Evolutionary conservation across 441 rosid genomes (phyloP), one percentile per base, ranked within the genome.

Genomic region (Bocquillonia castaneifolia): DNA sequence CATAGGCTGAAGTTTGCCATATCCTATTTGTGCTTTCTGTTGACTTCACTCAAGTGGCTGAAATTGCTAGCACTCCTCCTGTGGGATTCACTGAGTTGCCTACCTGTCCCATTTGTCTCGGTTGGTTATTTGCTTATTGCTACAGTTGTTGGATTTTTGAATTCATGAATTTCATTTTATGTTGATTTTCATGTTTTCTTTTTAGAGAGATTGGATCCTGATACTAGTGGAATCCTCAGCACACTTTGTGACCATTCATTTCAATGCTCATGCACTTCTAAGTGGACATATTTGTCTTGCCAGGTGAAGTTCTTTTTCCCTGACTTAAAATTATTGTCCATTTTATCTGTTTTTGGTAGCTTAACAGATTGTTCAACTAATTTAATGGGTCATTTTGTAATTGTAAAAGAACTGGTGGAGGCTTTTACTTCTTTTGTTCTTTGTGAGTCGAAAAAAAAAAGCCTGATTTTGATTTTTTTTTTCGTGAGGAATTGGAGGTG

Each of bases 221-320:
- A 93, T 68, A 91, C 96, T 40, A 87, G 97, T n/a, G 96, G 96
- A 47, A 85, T 93, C 66, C 82, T 83, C 31, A 87, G 91, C 69
- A 87, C 96, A 3, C 78, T 85, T 17, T 91, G 97, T 83, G 97
- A 93, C 75, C 97, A 93, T 81, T 91, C 99, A 18, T 93, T 91
- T 81, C 93, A 87, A 53, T 93, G 97, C 74, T 84, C 88, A 0
- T 93, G 99, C 79, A 89, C 93, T 76, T 86, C 95, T 6, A 91
- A 91, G 72, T 91, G 99, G 99, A 93, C 97, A 52, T 83, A 86
- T 58, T 75, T 91, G 72, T 93, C 99, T 47, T 93, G 96, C 82
- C 94, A 83, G 85, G 96, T 91, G 64, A 79, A 79, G 26, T 63
- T 6, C 6, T 60, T 70, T 47, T 71, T 64, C 6, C 37, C 36